phyloP scores from a whole-genome alignment of 768 basidiomycete species.

The Punctularia strigosozonata region DNA sequence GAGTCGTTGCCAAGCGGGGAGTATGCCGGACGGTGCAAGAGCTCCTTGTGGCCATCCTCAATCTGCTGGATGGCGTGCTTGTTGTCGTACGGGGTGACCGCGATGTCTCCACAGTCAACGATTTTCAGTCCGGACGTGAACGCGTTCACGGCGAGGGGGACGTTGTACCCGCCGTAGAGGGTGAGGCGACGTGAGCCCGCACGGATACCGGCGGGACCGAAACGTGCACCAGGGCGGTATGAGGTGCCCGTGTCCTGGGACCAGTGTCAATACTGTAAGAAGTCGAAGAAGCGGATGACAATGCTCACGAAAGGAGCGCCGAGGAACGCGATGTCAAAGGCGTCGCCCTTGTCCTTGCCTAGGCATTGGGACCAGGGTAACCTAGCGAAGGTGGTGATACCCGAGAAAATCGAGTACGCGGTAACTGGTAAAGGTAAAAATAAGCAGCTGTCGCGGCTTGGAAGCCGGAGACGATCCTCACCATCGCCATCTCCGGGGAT shows the following conservation, averaged over 20 bases:
- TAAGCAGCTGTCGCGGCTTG: neutral
- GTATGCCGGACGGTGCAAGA: conserved; percentile 52
- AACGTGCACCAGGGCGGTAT: conserved; percentile 75
- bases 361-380: conserved; percentile 80
- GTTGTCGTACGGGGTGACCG: conserved; percentile 72
- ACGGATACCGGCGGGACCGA: conserved; percentile 78
- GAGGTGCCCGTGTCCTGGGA: conserved; percentile 58
- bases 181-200: conserved; percentile 67
- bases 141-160: conserved; percentile 62
- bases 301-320: conserved; percentile 57
- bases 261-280: neutral
- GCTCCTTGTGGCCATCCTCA: conserved; percentile 56
- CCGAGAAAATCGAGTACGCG: conserved; percentile 71
- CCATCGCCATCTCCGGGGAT: conserved; percentile 53
- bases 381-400: conserved; percentile 78
- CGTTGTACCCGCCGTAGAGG: conserved; percentile 69
- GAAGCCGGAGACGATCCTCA: conserved; percentile 11
- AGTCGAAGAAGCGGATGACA: neutral
- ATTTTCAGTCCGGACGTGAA: conserved; percentile 56
- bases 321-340: conserved; percentile 75
- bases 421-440: conserved; percentile 36
- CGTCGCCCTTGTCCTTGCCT: conserved; percentile 38
- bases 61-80: conserved; percentile 63
- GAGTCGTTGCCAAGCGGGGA: conserved; percentile 55
- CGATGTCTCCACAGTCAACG: conserved; percentile 73